A percentile compares a stretch with the other conserved stretches of the same genome.
phyloP scores from a whole-genome alignment of 192 early-diverging fungal species.

The Backusella tarrabulga region DNA sequence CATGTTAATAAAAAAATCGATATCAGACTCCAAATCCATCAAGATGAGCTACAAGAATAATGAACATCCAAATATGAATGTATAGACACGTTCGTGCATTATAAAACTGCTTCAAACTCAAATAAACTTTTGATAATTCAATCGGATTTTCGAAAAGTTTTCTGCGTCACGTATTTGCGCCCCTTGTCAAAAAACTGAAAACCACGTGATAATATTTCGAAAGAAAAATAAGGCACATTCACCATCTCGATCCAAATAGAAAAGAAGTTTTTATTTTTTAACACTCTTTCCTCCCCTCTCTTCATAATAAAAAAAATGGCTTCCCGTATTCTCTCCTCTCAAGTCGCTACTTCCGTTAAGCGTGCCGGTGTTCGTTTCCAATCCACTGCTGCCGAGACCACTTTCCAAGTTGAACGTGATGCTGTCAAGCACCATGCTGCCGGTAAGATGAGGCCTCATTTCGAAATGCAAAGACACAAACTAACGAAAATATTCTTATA shows the following conservation, averaged over 20 bases:
- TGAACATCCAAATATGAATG: no score
- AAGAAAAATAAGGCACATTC: background rate
- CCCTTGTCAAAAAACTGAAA: background rate
- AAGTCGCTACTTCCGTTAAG: slow-evolving; percentile 16
- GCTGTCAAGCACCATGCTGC: slow-evolving; percentile 37
- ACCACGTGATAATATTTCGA: background rate
- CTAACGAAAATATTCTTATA: background rate
- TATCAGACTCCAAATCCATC: no score
- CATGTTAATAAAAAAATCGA: no score
- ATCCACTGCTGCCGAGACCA: slow-evolving; percentile 4
- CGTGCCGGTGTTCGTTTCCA: slow-evolving; percentile 34
- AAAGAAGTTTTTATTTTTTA: slow-evolving; percentile 5
- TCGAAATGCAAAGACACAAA: background rate
- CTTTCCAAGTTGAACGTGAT: slow-evolving; percentile 30
- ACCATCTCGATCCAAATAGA: background rate
- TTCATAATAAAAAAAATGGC: slow-evolving; percentile 10
- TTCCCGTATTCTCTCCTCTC: slow-evolving; percentile 3
- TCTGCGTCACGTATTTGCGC: background rate
- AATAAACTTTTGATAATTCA: no score
- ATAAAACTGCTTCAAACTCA: no score
- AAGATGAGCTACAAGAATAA: no score
- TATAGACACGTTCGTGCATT: no score
- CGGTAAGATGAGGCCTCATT: slow-evolving; percentile 11
- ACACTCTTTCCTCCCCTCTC: background rate
- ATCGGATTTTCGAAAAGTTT: no score